Base-by-base conservation (phyloP, 495 filamentous ascomycete genomes). In the Acidiella bohemica region DNA sequence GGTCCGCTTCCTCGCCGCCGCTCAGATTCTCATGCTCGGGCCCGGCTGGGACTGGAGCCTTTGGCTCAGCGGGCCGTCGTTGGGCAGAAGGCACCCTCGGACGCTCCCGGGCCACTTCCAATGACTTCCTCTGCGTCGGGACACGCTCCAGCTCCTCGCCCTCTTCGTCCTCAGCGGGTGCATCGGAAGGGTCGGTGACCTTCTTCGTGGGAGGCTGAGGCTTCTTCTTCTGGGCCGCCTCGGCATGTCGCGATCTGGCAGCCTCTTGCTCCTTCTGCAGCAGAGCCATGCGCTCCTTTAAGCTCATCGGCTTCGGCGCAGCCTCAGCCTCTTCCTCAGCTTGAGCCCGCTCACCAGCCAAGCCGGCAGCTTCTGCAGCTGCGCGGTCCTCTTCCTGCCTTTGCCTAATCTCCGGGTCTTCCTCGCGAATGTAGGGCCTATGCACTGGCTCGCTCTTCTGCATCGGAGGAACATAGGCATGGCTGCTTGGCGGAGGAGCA, bases 181-280 rank as follows among this genome's bases (percentile, higher is more conserved):
- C 31, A 9, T 59, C 59, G 9, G 59, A 57, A 3, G 62, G 60
- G 37, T 87, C 85, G n/a, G 69, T 58, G 34, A 76, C 70, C 64
- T 84, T 88, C 67, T 85, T 92, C 5, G 75, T 64, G 18, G 64
- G 65, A 14, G 84, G 82, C 41, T 68, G 68, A 56, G 82, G 86
- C 13, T 80, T 76, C 65, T 94, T 94, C 57, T 92, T 84, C 59
- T 93, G 77, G 11, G 67, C 67, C 7, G 74, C 75, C 24, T 88
- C 84, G 12, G 81, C 81, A 61, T 84, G 79, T 36, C 86, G 74
- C 38, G 74, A 66, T 24, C 84, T 79, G 47, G 86, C 81, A 53
- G 94, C 88, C 57, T 81, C 63, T 55, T 96, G 90, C 54, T 96
- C 87, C 55, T 84, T 88, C 57, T 97, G 90, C 9, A 97, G 65